phyloP scores from a whole-genome alignment of 2,329 filamentous ascomycete species.

The Neodidymelliopsis sp. region DNA sequence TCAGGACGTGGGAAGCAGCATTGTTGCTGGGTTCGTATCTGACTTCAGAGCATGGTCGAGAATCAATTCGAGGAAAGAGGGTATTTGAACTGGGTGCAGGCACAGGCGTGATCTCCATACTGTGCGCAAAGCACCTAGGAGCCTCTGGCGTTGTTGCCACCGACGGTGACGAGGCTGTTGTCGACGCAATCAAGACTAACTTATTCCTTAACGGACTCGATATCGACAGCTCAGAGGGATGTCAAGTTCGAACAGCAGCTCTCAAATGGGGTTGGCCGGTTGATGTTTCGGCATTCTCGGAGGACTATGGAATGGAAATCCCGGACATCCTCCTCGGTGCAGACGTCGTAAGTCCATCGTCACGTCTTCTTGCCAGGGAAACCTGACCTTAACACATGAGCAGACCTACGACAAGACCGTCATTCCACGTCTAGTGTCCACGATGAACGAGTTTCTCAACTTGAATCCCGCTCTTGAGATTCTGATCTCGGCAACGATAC shows the following conservation, averaged over 20 bases:
- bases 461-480: conserved; percentile 65
- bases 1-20: conserved; percentile 83
- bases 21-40: conserved; percentile 76
- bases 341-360: conserved; percentile 64
- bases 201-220: conserved; percentile 72
- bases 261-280: conserved; percentile 71
- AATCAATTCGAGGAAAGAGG: conserved; percentile 61
- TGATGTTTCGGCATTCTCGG: conserved; percentile 65
- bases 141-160: conserved; percentile 70
- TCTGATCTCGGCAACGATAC: conserved; percentile 73
- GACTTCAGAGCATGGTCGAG: conserved; percentile 53
- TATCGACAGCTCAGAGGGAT: conserved; percentile 43
- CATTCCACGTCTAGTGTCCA: conserved; percentile 70
- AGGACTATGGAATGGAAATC: conserved; percentile 56
- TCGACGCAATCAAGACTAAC: conserved; percentile 72
- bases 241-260: conserved; percentile 59
- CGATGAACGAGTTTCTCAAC: conserved; percentile 67
- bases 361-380: conserved; percentile 14
- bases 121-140: conserved; percentile 73
- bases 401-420: conserved; percentile 74
- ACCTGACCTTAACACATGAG: conserved; percentile 24
- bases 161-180: conserved; percentile 76
- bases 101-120: conserved; percentile 76
- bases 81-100: conserved; percentile 78
- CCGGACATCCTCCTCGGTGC: conserved; percentile 75